These are phyloP conservation scores for Penicillium italicum DNA, from an alignment of 2,329 filamentous ascomycete genomes.

Conservation along the genomic window DNA sequence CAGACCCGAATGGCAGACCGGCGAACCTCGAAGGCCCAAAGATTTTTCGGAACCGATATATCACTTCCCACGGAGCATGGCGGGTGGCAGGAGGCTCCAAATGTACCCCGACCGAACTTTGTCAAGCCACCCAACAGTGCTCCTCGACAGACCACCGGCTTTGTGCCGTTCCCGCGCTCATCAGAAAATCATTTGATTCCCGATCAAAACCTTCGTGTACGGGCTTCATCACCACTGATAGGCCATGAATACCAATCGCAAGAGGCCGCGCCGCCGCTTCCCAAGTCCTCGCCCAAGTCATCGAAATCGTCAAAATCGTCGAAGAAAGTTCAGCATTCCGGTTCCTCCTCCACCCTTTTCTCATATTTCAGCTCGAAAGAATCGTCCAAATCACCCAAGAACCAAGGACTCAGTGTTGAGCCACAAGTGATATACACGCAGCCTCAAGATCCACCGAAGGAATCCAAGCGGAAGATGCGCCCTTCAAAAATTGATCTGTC, in stretches of 20 bases:
- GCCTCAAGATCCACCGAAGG: conserved; percentile 26
- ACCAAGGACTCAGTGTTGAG: conserved; percentile 16
- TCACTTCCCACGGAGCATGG: conserved; percentile 22
- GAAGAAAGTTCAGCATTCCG: conserved; percentile 39
- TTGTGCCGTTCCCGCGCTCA: conserved; percentile 27
- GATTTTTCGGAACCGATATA: conserved; percentile 32
- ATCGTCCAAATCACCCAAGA: conserved; percentile 39
- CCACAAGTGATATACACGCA: conserved; percentile 24
- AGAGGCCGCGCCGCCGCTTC: conserved; percentile 28
- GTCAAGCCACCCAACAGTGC: conserved; percentile 39
- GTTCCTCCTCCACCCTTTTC: conserved; percentile 46
- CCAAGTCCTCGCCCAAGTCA: conserved; percentile 33
- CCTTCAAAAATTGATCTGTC: conserved; percentile 43
- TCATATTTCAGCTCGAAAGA: conserved; percentile 48
- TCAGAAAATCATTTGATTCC: conserved; percentile 20
- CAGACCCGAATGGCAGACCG: conserved; percentile 18
- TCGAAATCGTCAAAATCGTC: conserved; percentile 39
- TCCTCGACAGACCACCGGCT: conserved; percentile 21
- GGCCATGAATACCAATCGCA: conserved; percentile 38
- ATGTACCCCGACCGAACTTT: conserved; percentile 37
- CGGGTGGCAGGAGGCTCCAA: conserved; percentile 23
- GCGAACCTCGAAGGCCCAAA: conserved; percentile 31
- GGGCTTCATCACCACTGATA: conserved; percentile 47
- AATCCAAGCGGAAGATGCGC: conserved; percentile 39
- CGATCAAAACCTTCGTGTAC: conserved; percentile 35